Evolutionary conservation across 2,329 filamentous ascomycete species (phyloP), one percentile per base, ranked within the genome.

Genomic region (Hymenoscyphus occultus): DNA sequence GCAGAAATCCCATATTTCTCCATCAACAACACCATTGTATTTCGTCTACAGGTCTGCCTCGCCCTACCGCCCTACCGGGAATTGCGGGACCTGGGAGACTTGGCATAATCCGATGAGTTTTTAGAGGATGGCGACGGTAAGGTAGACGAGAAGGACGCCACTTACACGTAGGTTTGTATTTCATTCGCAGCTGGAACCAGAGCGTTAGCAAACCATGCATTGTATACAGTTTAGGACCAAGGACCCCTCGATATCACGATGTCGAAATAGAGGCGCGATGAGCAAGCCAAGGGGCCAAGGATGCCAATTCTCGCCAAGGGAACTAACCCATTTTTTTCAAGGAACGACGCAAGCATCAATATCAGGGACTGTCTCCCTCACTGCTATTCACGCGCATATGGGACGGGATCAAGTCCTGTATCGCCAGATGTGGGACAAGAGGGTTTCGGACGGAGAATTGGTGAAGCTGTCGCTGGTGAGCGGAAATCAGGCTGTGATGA

Each of bases 161-260:
- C 72, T 61, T 70, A 74, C 73, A 73, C 73, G 64, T 70, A 71
- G 32, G 70, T 73, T 42, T 70, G 64, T 62, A 74, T 68, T 61
- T 69, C 67, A 66, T 69, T 70, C 32, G 73, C 64, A 68, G 72
- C 73, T 73, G 65, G 61, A 31, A 56, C 54, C 54, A 35, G 56
- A 58, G 51, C 56, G 64, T 69, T 65, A 67, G 68, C 59, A 62
- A 51, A 14, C 16, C 1, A 59, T 51, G 5, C 35, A 51, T 51
- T 19, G 28, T 28, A 28, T 28, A 22, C 6, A n/a, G 22, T n/a
- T 10, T n/a, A 3, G n/a, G 19, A 22, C 45, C 45, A 28, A 28
- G 35, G 9, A 35, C 35, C 35, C 45, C n/a, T 6, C 5, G n/a
- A 51, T 22, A 22, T 51, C 35, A 35, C 35, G 35, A 22, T 51